Conservation (phyloP, 1,284 basidiomycete species). For the Ganoderma lingzhi region DNA sequence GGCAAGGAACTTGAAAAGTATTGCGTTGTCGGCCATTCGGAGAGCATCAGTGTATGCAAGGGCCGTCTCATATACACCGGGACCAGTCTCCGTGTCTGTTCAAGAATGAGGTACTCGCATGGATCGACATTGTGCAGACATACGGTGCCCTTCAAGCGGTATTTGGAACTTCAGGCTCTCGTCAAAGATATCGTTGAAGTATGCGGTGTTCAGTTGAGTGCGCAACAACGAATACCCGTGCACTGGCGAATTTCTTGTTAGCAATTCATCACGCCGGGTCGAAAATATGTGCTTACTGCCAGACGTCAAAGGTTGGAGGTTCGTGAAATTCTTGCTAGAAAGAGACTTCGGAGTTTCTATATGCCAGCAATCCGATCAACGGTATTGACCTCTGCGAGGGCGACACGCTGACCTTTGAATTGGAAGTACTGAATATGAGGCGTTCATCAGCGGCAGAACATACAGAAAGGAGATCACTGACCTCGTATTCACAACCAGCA, state of each 20-base stretch:
- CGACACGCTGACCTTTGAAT: conserved; percentile 73
- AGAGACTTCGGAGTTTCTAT: conserved; percentile 82
- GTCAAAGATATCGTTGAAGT: conserved; percentile 92
- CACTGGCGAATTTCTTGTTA: conserved; percentile 57
- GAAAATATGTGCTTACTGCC: conserved; percentile 66
- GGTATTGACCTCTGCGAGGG: too few species aligned
- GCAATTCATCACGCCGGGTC: not conserved
- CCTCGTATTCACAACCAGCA: conserved; percentile 93
- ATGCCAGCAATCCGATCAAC: not conserved
- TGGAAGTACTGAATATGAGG: conserved; percentile 82
- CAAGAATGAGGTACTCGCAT: not conserved
- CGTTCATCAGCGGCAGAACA: not conserved
- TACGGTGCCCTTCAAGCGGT: conserved; percentile 92
- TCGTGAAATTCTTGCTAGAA: conserved; percentile 81
- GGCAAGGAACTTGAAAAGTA: conserved; percentile 91
- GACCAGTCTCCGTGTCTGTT: conserved; percentile 94
- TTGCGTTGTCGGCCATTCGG: conserved; percentile 94
- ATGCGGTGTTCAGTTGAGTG: conserved; percentile 88
- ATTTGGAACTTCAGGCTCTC: conserved; percentile 79
- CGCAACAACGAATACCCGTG: conserved; percentile 93
- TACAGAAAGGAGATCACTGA: conserved; percentile 36
- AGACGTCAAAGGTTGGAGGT: conserved; percentile 84
- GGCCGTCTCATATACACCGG: conserved; percentile 93
- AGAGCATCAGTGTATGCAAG: conserved; percentile 87
- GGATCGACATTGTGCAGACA: conserved; percentile 40